Evolutionary conservation across 495 filamentous ascomycete species (phyloP), one percentile per base, ranked within the genome.

Genomic region (Astrocystis sublimbata): DNA sequence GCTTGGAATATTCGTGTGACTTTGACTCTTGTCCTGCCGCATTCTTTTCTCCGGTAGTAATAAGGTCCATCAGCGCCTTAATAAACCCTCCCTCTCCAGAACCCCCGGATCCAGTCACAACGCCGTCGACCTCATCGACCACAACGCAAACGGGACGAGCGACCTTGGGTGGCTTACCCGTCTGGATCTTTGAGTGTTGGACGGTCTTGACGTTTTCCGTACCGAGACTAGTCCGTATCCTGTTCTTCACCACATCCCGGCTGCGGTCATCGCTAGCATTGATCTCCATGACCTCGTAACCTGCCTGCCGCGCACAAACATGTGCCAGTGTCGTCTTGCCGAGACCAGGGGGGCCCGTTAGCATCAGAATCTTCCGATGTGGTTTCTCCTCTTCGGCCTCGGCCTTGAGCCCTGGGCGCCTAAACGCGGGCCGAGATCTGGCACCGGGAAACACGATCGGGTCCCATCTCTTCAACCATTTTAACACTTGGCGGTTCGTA

Each of bases 291-390:
- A 96, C 89, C 67, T 97, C 93, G 70, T 97, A 98, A 17, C 94
- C 94, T 13, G 94, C 93, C 69, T 98, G 94, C 65, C 81, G 86
- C 0, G 94, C 94, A 71, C 94, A 97, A 7, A 98, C 94, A 75
- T 98, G 94, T 2, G 94, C 96, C 31, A 98, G 73, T 0, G 94
- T 98, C 0, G 94, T 98, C 78, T 98, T 98, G 12, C 94, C 94
- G 13, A 98, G 79, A 4, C 94, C 94, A 2, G 94, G 93, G 7
- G 93, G 91, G 0, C 94, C 94, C 38, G 92, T 91, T 2, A 98
- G 77, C 67, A 98, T 80, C 33, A 98, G 78, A 28, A 98, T 91
- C 72, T 97, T 98, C 56, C 88, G 80, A 64, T 93, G 90, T 17
- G 83, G 75, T 49, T 81, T 86, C 66, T 91, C 89, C 58, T 91